Conservation (phyloP, 768 basidiomycete species). For the Kwoniella dendrophila region DNA sequence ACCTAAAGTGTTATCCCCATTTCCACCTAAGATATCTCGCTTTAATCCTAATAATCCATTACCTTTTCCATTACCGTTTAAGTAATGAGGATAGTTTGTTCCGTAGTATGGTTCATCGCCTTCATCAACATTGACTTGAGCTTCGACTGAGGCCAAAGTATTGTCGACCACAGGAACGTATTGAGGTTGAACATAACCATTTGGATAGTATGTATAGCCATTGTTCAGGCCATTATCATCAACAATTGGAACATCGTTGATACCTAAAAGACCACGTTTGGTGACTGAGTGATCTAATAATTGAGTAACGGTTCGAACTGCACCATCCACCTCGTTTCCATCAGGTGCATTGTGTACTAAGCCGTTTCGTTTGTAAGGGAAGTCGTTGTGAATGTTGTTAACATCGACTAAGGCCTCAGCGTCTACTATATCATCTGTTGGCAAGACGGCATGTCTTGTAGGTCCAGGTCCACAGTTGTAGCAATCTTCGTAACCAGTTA, state of each 20-base stretch:
- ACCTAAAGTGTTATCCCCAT: constrained; percentile 15
- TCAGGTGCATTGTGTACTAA: constrained; percentile 13
- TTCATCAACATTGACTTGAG: constrained; percentile 20
- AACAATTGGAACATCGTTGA: constrained; percentile 1
- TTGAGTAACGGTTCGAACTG: constrained; percentile 12
- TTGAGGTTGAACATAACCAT: background rate
- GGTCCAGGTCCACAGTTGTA: constrained; percentile 9
- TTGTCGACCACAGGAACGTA: background rate
- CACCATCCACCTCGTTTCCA: constrained; percentile 12
- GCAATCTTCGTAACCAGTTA: constrained; percentile 19
- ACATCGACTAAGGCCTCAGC: constrained; percentile 13
- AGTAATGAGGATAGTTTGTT: background rate
- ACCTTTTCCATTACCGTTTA: background rate
- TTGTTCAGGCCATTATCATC: background rate
- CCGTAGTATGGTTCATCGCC: constrained; percentile 25
- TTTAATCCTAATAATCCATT: background rate
- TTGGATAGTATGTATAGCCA: background rate
- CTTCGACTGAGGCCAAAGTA: constrained; percentile 5
- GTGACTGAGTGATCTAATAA: constrained; percentile 11
- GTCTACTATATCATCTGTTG: constrained; percentile 8
- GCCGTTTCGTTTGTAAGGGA: constrained; percentile 14
- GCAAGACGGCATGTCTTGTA: constrained; percentile 11
- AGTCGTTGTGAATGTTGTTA: background rate
- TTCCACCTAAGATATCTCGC: background rate
- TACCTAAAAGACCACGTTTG: constrained; percentile 13